A percentile compares a stretch with the other conserved stretches of the same genome.
Conservation (phyloP, 331 rosid genomes). For the Arachis monticola region DNA sequence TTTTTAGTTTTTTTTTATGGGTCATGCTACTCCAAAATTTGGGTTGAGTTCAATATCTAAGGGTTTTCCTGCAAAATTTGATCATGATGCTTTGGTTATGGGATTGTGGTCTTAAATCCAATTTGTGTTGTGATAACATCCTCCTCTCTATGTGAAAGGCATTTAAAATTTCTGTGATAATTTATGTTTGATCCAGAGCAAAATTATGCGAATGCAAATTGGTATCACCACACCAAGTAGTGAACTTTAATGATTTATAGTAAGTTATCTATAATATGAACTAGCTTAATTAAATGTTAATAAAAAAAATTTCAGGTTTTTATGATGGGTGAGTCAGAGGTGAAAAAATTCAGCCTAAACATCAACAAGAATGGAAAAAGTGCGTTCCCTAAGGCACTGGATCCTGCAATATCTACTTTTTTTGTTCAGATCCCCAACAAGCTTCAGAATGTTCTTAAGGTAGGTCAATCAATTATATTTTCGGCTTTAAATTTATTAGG, state of each 20-base stretch:
- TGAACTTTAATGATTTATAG: conserved; percentile 18
- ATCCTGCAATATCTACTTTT: conserved; percentile 61
- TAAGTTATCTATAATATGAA: conserved; percentile 11
- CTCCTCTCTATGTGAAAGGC: neutral
- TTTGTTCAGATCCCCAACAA: conserved; percentile 71
- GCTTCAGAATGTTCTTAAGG: conserved; percentile 79
- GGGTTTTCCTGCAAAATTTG: conserved; percentile 36
- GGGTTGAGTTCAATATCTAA: conserved; percentile 14
- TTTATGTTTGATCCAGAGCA: neutral
- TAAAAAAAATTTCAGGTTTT: conserved; percentile 40
- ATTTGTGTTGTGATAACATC: neutral
- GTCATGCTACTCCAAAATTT: neutral
- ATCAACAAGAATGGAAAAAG: conserved; percentile 49
- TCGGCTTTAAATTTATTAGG: conserved; percentile 16
- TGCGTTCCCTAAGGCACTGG: conserved; percentile 45
- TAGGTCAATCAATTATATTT: conserved; percentile 54
- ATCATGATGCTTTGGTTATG: neutral
- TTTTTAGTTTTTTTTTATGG: conserved; percentile 19
- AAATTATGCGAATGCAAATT: neutral
- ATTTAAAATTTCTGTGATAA: neutral
- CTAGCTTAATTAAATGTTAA: neutral
- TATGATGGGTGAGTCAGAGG: conserved; percentile 62
- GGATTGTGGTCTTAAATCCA: neutral
- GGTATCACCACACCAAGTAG: conserved; percentile 20
- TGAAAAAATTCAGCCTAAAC: conserved; percentile 44